A percentile compares a stretch with the other conserved stretches of the same genome.
Evolutionary conservation across 768 basidiomycete species (phyloP).

Genomic region (Mycena indigotica): DNA sequence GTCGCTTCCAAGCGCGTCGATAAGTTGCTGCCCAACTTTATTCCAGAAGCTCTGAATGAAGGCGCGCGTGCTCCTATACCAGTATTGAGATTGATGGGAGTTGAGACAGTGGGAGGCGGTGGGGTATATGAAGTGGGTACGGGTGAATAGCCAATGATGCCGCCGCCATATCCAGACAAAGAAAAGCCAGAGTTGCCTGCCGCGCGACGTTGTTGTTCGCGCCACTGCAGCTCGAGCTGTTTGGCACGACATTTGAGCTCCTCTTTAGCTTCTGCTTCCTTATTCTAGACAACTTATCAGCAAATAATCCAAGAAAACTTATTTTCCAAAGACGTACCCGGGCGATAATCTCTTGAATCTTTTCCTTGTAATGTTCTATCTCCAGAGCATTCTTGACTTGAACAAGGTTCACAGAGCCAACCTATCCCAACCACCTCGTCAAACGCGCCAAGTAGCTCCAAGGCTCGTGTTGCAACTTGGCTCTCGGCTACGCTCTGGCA

Average conservation of each 20-base stretch:
- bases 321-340: slow-evolving; percentile 56
- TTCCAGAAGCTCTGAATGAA: slow-evolving; percentile 90
- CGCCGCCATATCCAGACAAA: slow-evolving; percentile 66
- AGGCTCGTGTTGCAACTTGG: slow-evolving; percentile 87
- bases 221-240: slow-evolving; percentile 95
- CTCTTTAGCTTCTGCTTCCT: slow-evolving; percentile 98
- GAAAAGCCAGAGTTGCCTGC: slow-evolving; percentile 51
- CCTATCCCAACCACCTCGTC: slow-evolving; percentile 96
- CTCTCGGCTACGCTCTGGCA: slow-evolving; percentile 85
- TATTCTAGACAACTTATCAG: no score
- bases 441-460: slow-evolving; percentile 92
- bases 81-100: slow-evolving; percentile 46
- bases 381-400: slow-evolving; percentile 79
- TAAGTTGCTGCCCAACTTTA: slow-evolving; percentile 90
- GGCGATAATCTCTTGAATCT: slow-evolving; percentile 98
- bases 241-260: slow-evolving; percentile 97
- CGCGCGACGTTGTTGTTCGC: slow-evolving; percentile 86
- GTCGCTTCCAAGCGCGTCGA: slow-evolving; percentile 86
- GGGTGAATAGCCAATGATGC: slow-evolving; percentile 69
- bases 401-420: slow-evolving; percentile 68
- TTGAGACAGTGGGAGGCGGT: slow-evolving; percentile 70
- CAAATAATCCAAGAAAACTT: neutral
- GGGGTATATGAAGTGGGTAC: slow-evolving; percentile 51
- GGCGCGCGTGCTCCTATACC: slow-evolving; percentile 61
- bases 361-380: slow-evolving; percentile 92